These are phyloP conservation scores for Rehmannia glutinosa DNA, from an alignment of 257 asterid genomes.

Conservation along the genomic window DNA sequence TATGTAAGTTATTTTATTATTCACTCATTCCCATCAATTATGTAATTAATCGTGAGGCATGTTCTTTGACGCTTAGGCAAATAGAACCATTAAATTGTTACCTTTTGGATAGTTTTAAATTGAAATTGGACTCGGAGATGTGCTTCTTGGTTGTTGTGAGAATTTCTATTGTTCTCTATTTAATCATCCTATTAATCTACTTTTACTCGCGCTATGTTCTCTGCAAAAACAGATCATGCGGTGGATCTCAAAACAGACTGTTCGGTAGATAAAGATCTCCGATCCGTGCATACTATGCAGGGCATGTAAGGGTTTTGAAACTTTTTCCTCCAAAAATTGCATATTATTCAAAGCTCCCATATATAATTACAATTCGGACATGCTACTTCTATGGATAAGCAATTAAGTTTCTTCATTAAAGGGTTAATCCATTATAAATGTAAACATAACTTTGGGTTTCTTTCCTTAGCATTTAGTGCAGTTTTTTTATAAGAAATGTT, in stretches of 20 bases:
- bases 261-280: constrained; percentile 79
- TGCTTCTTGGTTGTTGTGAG: constrained; percentile 2
- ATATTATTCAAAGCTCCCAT: background rate
- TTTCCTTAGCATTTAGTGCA: background rate
- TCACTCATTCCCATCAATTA: background rate
- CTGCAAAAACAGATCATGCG: constrained; percentile 52
- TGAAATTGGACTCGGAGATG: background rate
- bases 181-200: constrained; percentile 1
- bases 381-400: background rate
- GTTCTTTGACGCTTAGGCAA: constrained; percentile 1
- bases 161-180: background rate
- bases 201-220: background rate
- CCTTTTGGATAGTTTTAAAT: background rate
- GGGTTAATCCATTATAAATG: background rate
- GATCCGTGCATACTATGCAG: constrained; percentile 95
- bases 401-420: background rate
- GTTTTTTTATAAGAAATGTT: background rate
- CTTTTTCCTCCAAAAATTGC: constrained; percentile 3
- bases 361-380: background rate
- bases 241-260: constrained; percentile 86
- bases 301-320: constrained; percentile 63
- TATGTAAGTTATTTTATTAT: background rate
- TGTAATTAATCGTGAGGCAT: background rate
- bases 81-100: background rate
- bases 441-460: background rate